Base-by-base conservation (phyloP, 1,284 basidiomycete species). In the Cryptococcus sp. region DNA sequence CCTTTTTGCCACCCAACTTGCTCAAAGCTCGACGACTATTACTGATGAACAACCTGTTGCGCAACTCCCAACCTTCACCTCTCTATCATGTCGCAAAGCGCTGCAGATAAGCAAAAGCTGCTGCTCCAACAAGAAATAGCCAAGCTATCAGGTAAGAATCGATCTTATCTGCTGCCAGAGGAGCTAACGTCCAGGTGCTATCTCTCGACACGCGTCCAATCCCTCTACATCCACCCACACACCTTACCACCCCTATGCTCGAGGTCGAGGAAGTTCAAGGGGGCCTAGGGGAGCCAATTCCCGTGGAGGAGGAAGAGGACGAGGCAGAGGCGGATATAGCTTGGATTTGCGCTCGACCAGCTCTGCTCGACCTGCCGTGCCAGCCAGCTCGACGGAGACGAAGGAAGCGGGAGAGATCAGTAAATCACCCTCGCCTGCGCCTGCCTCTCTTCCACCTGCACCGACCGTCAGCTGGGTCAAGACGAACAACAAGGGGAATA, bases 71-170 rank as follows among this genome's bases (percentile, higher is more conserved):
- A n/a, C n/a, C n/a, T n/a, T n/a, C n/a, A n/a, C n/a, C n/a, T n/a
- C n/a, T n/a, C n/a, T n/a, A n/a, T n/a, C n/a, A n/a, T n/a, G n/a
- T n/a, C n/a, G n/a, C n/a, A n/a, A n/a, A n/a, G n/a, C n/a, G 54
- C 57, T 14, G 48, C 61, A n/a, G 66, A 72, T 39, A 58, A 52
- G 45, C 68, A 69, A 37, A 72, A 69, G 46, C 44, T 65, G 5
- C 56, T 69, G 5, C 51, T 74, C 0, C 63, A 72, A 49, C 65
- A 66, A 26, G 71, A 74, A 48, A 74, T 74, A 23, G 72, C 72
- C 22, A 69, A 69, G 45, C 51, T 73, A 2, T 69, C 69, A 32
- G 70, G 71, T 70, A 9, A 25, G 37, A 16, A 31, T 21, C 40
- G 18, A 38, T 21, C 36, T 34, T 4, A 35, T 37, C 28, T n/a